Base-by-base conservation (phyloP, 331 rosid species). In the Pyracantha coccinea region DNA sequence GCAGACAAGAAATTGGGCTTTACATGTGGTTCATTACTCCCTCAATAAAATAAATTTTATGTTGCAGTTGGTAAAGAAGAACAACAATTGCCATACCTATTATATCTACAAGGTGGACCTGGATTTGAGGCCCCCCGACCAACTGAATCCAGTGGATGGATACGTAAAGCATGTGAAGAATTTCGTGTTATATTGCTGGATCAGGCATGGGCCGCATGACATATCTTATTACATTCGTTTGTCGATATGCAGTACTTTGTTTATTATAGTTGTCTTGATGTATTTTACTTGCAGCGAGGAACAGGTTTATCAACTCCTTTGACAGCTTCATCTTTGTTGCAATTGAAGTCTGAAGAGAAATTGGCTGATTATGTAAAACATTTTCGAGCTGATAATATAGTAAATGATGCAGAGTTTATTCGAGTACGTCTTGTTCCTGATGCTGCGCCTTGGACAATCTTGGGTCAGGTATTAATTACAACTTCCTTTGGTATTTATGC, bases 91-190 rank as follows among this genome's bases (percentile, higher is more conserved):
- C 99, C 96, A 11, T 92, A 89, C 84, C 83, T 94, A 62, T 75
- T 94, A 77, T 92, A 41, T 85, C 88, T 94, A 77, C 97, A 94
- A 90, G 99, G 97, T 71, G 99, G 99, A 77, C 99, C 99, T 29
- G 99, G 99, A 68, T 94, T 85, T 80, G 97, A 91, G 86, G 82
- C 97, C 29, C 81, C 77, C 1, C 83, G 90, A 33, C 99, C 97
- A 50, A 89, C 97, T 11, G 99, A 92, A 77, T 77, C 93, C 27
- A 80, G 90, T 81, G 99, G 97, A 66, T 94, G 99, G 99, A 81
- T 90, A 68, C 88, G 86, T 21, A 92, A 88, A 87, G 97, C 93
- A 50, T 83, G 89, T 53, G 97, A 92, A 75, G 97, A 92, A 35
- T 94, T 85, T 71, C 97, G 92, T 75, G 86, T 94, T 69, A 81